Conservation (phyloP, 1,284 basidiomycete species). For the Mycosarcoma mackinlayi region DNA sequence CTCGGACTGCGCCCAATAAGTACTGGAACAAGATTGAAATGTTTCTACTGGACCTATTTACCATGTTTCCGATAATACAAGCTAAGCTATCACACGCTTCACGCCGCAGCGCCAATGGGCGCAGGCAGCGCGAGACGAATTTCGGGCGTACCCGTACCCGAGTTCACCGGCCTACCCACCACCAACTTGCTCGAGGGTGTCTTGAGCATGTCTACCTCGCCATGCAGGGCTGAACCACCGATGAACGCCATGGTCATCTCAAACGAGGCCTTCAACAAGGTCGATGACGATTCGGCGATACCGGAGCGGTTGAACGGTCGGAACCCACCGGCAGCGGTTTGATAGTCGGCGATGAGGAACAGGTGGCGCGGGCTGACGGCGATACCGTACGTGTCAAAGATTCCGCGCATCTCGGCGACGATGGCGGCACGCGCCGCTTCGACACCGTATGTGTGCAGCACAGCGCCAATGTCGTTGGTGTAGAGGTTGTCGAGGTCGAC, state of each 20-base stretch:
- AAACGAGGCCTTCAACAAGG: conserved; percentile 94
- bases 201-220: conserved; percentile 91
- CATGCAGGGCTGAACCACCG: conserved; percentile 90
- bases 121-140: conserved; percentile 51
- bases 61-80: too few relatives aligned
- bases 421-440: conserved; percentile 70
- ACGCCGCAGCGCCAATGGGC: conserved; percentile 31
- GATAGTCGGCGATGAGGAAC: conserved; percentile 95
- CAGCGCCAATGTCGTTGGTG: conserved; percentile 95
- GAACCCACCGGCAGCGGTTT: conserved; percentile 98
- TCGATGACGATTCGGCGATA: conserved; percentile 88
- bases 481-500: conserved; percentile 86
- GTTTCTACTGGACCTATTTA: too few relatives aligned
- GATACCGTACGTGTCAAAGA: conserved; percentile 96
- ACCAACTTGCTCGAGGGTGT: conserved; percentile 92
- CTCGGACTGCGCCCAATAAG: too few relatives aligned
- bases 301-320: conserved; percentile 97
- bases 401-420: conserved; percentile 82
- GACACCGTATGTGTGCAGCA: conserved; percentile 82
- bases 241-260: conserved; percentile 97
- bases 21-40: too few relatives aligned
- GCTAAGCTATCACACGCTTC: too few relatives aligned
- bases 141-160: conserved; percentile 61
- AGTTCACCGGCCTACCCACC: conserved; percentile 70
- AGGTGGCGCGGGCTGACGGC: conserved; percentile 94